Evolutionary conservation across 2,329 filamentous ascomycete genomes (phyloP), one percentile per base, ranked within the genome.

Genomic region (Ascochyta clinopodiicola): DNA sequence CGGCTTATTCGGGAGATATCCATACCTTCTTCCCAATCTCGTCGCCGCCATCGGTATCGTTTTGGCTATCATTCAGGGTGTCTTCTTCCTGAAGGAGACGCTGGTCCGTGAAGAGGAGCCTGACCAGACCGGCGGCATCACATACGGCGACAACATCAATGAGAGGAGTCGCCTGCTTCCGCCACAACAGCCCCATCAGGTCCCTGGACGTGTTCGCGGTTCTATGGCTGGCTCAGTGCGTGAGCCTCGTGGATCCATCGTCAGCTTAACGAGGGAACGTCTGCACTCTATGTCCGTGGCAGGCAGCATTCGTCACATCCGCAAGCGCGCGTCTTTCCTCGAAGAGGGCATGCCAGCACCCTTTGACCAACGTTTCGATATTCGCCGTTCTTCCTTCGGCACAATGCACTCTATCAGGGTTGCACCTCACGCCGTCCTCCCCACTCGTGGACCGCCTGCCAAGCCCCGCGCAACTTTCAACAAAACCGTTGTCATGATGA

Each of bases 21-120:
- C 94, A 12, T 98, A 95, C 70, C 85, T 96, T 8, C 83, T 98
- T 6, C 93, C 94, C 24, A 97, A 97, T 74, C 77, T 97, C 15
- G 83, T 96, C 51, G 96, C 93, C 75, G 88, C 90, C 24, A 77
- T 78, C 27, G 81, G 96, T 56, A 86, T 96, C 60, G 75, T 94
- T 29, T 69, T 91, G 51, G 96, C 92, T 74, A 92, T 96, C 59
- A 68, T 93, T 36, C 81, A 91, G 51, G 91, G 92, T 17, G 91
- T 88, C 68, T 77, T 96, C 44, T 86, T 94, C 49, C 83, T 98
- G 4, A 84, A 94, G 52, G 94, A 97, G 77, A 97, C 93, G 0
- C 53, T 68, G 4, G 63, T 68, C 4, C 56, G 50, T 5, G 58
- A 64, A 32, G 63, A 68, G 31, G 70, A 75, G 35, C 72, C 78